Conservation (phyloP, 2,329 filamentous ascomycete species). For the Blumeria hordei region DNA sequence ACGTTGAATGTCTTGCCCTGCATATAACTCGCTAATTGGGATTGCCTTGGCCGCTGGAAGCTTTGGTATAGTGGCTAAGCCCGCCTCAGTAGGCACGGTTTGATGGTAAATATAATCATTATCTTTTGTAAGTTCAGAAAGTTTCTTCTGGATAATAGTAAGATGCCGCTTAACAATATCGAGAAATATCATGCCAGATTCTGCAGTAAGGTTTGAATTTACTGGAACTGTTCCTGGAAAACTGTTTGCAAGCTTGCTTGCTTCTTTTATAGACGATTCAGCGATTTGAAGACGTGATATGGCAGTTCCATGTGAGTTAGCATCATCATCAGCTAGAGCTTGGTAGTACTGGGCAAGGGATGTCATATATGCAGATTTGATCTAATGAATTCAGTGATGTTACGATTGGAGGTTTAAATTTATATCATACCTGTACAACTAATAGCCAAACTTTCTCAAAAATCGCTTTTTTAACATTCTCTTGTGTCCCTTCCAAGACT, state of each 20-base stretch:
- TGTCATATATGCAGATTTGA: slow-evolving; percentile 60
- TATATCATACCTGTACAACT: slow-evolving; percentile 41
- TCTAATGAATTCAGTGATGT: slow-evolving; percentile 17
- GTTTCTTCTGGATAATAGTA: slow-evolving; percentile 55
- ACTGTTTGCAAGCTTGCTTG: slow-evolving; percentile 46
- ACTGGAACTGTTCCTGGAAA: slow-evolving; percentile 63
- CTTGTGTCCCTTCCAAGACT: slow-evolving; percentile 70
- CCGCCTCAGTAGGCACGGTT: slow-evolving; percentile 63
- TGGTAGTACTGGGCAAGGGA: slow-evolving; percentile 88
- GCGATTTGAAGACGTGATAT: slow-evolving; percentile 65
- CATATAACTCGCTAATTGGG: slow-evolving; percentile 86
- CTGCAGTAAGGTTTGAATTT: slow-evolving; percentile 61
- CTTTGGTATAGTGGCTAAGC: slow-evolving; percentile 61
- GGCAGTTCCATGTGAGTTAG: slow-evolving; percentile 63
- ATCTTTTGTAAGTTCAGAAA: slow-evolving; percentile 58
- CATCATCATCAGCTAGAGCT: slow-evolving; percentile 72
- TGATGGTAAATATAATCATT: slow-evolving; percentile 99
- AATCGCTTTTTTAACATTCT: slow-evolving; percentile 71
- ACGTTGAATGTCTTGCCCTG: slow-evolving; percentile 86
- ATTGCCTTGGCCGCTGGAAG: slow-evolving; percentile 91
- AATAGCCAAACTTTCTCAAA: slow-evolving; percentile 89
- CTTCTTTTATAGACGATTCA: slow-evolving; percentile 55
- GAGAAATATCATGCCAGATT: slow-evolving; percentile 48
- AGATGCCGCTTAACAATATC: slow-evolving; percentile 70
- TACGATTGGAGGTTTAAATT: background rate